Evolutionary conservation across 768 basidiomycete species (phyloP), one percentile per base, ranked within the genome.

Genomic region (Tricholoma saponaceum): DNA sequence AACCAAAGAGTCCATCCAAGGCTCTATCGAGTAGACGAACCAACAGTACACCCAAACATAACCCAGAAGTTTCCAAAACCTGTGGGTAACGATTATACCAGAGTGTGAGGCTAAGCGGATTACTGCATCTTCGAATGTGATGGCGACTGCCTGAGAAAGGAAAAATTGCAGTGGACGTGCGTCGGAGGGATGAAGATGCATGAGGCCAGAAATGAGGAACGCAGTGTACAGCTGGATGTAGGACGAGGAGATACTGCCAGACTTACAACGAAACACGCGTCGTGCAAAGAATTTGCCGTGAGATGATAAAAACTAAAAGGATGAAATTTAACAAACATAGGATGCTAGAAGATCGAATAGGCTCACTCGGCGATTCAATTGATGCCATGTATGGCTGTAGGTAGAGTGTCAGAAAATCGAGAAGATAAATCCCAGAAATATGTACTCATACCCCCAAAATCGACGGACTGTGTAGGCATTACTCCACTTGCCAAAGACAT

Each of bases 361-460:
- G 6, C 75, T 55, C 54, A 77, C 76, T 52, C 68, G 66, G 46
- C 70, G 69, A 26, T 75, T 41, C 32, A 66, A 56, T 52, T 78
- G 76, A 58, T 78, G 76, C 75, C 76, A 78, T 0, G 66, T 62
- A 28, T 66, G 66, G 16, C 74, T 72, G n/a, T n/a, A n/a, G n/a
- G n/a, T n/a, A n/a, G n/a, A n/a, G n/a, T n/a, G n/a, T n/a, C n/a
- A n/a, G n/a, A n/a, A n/a, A n/a, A n/a, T n/a, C n/a, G n/a, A n/a
- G n/a, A n/a, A n/a, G n/a, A n/a, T n/a, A n/a, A n/a, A n/a, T n/a
- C n/a, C n/a, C n/a, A n/a, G n/a, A n/a, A n/a, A n/a, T n/a, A n/a
- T n/a, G n/a, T n/a, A n/a, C n/a, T n/a, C 70, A 39, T 55, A 74
- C 73, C 72, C 67, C 74, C 72, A 74, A 33, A 72, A 64, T 7